Evolutionary conservation across 2,329 filamentous ascomycete genomes (phyloP), one percentile per base, ranked within the genome.

Genomic region (Hymenoscyphus fructigenus): DNA sequence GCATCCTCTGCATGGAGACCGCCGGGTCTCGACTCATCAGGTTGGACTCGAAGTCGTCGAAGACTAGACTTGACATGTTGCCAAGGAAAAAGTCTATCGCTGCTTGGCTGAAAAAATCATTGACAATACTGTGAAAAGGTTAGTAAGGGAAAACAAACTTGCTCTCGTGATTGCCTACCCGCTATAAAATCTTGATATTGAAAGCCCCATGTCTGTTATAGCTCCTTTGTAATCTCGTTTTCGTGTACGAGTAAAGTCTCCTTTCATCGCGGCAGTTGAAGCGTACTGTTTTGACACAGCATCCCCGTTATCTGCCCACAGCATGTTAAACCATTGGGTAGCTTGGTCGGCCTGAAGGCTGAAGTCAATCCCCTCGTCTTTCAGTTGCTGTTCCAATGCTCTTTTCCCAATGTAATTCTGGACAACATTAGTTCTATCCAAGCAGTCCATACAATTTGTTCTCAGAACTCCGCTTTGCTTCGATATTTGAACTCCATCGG

Each of bases 301-400:
- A 76, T 99, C 95, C 15, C 95, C 95, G 70, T 99, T 99, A 75
- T 99, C 95, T 0, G 95, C 95, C 94, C 95, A 99, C 0, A 98
- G 82, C 0, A 87, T 93, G 77, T 99, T 98, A 80, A 98, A 98
- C 93, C 94, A 98, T 57, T 88, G 85, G 5, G 91, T 96, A 63
- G 88, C 87, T 64, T 92, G 90, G 75, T 97, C 92, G 28, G 83
- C 77, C 67, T 95, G 88, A 0, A 90, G 82, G 69, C 88, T 87
- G 78, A 96, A 89, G 63, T 89, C 87, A 66, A 93, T 89, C 0
- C 90, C 91, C 67, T 96, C 88, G 23, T 85, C 82, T 64, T 86
- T 89, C 1, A 99, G 82, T 74, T 97, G 92, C 36, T 84, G 76
- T 69, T 97, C 92, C 1, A 99, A 82, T 69, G 92, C 91, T 73